Percentiles rank a stretch among this genome's conserved stretches.
These are phyloP conservation scores for Penicillium manginii DNA, from an alignment of 495 filamentous ascomycete genomes.

Conservation along the genomic window DNA sequence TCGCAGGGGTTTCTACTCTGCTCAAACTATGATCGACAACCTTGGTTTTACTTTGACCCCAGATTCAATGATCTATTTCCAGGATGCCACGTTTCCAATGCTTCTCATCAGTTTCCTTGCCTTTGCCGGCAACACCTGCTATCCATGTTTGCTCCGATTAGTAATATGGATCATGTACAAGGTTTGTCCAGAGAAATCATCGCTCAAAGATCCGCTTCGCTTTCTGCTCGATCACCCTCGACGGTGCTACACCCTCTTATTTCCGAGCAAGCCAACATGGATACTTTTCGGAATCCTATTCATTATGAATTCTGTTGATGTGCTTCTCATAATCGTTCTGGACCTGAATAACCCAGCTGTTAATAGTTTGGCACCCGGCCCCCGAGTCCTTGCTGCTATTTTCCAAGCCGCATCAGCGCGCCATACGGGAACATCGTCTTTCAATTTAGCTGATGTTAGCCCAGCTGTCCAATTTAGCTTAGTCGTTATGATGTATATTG, in stretches of 20 bases:
- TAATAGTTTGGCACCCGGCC: slow-evolving; percentile 28
- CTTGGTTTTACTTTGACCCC: slow-evolving; percentile 75
- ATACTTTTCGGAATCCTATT: slow-evolving; percentile 62
- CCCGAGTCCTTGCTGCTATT: slow-evolving; percentile 57
- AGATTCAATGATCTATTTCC: slow-evolving; percentile 82
- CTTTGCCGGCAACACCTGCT: slow-evolving; percentile 80
- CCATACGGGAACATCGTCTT: slow-evolving; percentile 60
- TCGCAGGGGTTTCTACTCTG: slow-evolving; percentile 38
- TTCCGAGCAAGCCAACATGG: slow-evolving; percentile 64
- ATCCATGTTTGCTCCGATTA: slow-evolving; percentile 78
- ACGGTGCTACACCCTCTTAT: slow-evolving; percentile 66
- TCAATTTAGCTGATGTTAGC: slow-evolving; percentile 59
- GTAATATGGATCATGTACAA: slow-evolving; percentile 71
- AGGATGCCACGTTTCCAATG: slow-evolving; percentile 66
- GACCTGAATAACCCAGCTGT: slow-evolving; percentile 48
- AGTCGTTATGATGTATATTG: slow-evolving; percentile 74
- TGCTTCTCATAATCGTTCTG: slow-evolving; percentile 63
- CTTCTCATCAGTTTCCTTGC: slow-evolving; percentile 75
- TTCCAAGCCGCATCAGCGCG: slow-evolving; percentile 65
- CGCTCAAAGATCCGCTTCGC: slow-evolving; percentile 38
- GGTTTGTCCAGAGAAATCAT: slow-evolving; percentile 46
- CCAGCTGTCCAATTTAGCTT: slow-evolving; percentile 65
- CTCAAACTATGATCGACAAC: slow-evolving; percentile 46
- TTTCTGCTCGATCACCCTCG: slow-evolving; percentile 65
- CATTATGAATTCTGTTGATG: slow-evolving; percentile 57